Evolutionary conservation across 345 rosid genomes (phyloP).

Genomic region (Carallia brachiata): DNA sequence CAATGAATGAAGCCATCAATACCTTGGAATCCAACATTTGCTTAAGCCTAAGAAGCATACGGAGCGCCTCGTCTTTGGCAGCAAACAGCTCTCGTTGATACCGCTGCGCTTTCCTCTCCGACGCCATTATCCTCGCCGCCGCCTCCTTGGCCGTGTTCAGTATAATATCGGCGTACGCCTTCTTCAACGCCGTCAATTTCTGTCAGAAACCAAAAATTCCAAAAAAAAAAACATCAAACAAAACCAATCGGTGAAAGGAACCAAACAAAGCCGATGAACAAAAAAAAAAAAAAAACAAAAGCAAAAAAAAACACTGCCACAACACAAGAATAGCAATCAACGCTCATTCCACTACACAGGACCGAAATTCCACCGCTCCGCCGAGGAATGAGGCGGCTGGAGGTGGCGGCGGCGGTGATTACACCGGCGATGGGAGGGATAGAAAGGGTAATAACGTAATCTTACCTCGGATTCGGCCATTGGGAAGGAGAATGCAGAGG

Average conservation of each 20-base stretch:
- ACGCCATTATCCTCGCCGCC: constrained; percentile 77
- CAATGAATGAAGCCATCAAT: constrained; percentile 9
- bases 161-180: constrained; percentile 91
- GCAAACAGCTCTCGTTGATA: constrained; percentile 64
- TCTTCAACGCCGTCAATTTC: constrained; percentile 83
- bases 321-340: background rate
- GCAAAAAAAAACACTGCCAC: no score
- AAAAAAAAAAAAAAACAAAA: background rate
- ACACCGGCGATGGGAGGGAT: background rate
- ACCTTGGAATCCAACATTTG: constrained; percentile 87
- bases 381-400: background rate
- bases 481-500: constrained; percentile 32
- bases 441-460: constrained; percentile 17
- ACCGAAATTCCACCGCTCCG: constrained; percentile 5
- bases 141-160: constrained; percentile 89
- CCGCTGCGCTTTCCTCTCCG: constrained; percentile 72
- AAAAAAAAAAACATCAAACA: constrained; percentile 14
- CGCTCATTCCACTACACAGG: background rate
- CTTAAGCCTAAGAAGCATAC: constrained; percentile 75
- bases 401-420: background rate
- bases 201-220: constrained; percentile 29
- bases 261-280: background rate
- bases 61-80: constrained; percentile 71
- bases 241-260: background rate
- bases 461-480: constrained; percentile 66